These are phyloP conservation scores for Zalaria sp. DNA, from an alignment of 2,329 filamentous ascomycete genomes.

Conservation along the genomic window DNA sequence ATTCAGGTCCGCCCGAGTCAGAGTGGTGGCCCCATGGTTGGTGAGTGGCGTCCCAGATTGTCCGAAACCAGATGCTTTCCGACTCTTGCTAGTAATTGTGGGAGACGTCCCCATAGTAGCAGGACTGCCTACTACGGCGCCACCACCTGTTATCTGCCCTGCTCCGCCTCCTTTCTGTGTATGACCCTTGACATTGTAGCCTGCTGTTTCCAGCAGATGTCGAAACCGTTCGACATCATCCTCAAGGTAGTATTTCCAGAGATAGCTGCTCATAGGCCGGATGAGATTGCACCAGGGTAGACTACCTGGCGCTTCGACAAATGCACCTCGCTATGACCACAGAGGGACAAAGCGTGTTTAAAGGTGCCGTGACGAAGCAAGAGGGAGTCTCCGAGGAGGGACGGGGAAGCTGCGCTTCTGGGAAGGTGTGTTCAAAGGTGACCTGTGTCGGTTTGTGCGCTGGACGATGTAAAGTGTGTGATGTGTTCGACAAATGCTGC, in stretches of 20 bases:
- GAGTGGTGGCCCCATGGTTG: conserved; percentile 28
- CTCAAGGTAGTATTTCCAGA: conserved; percentile 95
- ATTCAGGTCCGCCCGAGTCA: conserved; percentile 62
- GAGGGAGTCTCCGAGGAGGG: not conserved
- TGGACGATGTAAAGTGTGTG: too few relatives aligned
- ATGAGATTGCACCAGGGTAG: conserved; percentile 17
- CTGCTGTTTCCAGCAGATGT: conserved; percentile 65
- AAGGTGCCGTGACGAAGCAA: conserved; percentile 50
- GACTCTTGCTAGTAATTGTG: conserved; percentile 19
- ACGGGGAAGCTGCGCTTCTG: not conserved
- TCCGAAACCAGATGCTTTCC: conserved; percentile 11
- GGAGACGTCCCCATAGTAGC: conserved; percentile 32
- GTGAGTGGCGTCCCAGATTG: conserved; percentile 29
- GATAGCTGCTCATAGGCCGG: conserved; percentile 78
- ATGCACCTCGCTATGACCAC: conserved; percentile 84
- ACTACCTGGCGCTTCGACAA: conserved; percentile 39
- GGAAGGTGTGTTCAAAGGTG: too few relatives aligned
- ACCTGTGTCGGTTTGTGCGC: too few relatives aligned
- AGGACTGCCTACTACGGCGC: conserved; percentile 27
- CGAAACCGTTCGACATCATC: conserved; percentile 95
- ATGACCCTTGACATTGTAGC: conserved; percentile 37
- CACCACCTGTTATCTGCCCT: conserved; percentile 17
- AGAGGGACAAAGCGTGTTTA: conserved; percentile 78
- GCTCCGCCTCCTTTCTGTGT: conserved; percentile 35
- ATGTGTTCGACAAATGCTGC: too few relatives aligned